A percentile compares a stretch with the other conserved stretches of the same genome.
phyloP scores from a whole-genome alignment of 176 grass and related monocot genomes.

The Musa beccarii region DNA sequence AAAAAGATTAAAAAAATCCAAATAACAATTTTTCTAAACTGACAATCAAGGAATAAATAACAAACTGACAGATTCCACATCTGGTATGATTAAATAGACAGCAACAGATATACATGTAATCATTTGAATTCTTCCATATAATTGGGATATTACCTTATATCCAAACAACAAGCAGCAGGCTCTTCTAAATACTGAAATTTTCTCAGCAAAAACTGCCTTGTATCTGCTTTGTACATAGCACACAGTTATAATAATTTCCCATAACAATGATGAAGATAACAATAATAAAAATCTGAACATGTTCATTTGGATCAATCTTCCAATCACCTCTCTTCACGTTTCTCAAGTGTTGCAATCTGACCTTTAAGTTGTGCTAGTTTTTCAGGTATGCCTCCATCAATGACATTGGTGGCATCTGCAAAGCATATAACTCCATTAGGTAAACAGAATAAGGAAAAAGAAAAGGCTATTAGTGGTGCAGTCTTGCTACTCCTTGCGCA shows the following conservation, averaged over 20 bases:
- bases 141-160: conserved; percentile 57
- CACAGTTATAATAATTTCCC: background rate
- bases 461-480: no score
- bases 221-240: conserved; percentile 52
- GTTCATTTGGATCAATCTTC: conserved; percentile 1
- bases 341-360: conserved; percentile 91
- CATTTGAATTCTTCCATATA: background rate
- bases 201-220: conserved; percentile 92
- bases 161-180: conserved; percentile 95
- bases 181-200: conserved; percentile 85
- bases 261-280: background rate
- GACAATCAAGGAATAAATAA: no score
- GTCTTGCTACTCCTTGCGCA: no score
- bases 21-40: no score
- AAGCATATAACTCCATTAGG: conserved; percentile 14
- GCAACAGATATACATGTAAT: background rate
- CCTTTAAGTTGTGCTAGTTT: conserved; percentile 87
- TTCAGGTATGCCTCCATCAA: conserved; percentile 75
- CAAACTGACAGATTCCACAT: background rate
- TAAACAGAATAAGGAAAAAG: conserved; percentile 5
- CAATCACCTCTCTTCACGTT: conserved; percentile 88
- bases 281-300: conserved; percentile 17
- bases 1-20: no score
- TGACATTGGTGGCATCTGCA: conserved; percentile 45
- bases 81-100: background rate